Percentiles rank a stretch among this genome's conserved stretches.
Evolutionary conservation across 148 eudicot species (phyloP).

Genomic region (Rheum nobile): DNA sequence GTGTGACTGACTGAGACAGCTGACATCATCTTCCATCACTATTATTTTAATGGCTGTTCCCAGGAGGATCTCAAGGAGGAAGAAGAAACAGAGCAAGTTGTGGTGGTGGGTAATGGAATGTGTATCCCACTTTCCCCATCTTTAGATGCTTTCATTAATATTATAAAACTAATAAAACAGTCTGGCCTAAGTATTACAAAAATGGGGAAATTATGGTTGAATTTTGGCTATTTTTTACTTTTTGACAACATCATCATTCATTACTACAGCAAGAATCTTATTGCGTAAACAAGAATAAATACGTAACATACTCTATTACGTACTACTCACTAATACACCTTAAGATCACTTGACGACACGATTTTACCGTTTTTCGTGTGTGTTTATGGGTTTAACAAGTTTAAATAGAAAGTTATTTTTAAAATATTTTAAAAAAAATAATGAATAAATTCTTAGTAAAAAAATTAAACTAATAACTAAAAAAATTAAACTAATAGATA

Average conservation of each 20-base stretch:
- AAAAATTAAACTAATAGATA: too few species aligned
- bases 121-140: conserved; percentile 1
- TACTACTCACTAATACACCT: too few species aligned
- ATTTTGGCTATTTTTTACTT: neutral
- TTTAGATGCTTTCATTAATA: conserved; percentile 9
- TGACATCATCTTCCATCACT: conserved; percentile 1
- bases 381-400: too few species aligned
- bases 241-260: neutral
- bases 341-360: too few species aligned
- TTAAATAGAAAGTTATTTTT: too few species aligned
- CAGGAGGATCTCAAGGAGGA: neutral
- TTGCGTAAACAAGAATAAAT: neutral
- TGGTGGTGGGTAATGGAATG: conserved; percentile 10
- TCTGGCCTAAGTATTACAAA: neutral
- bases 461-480: too few species aligned
- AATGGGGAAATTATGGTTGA: neutral
- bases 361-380: too few species aligned
- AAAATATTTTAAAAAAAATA: too few species aligned
- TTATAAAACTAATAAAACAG: neutral
- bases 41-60: neutral
- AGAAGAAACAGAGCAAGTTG: neutral
- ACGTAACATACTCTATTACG: too few species aligned
- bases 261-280: neutral
- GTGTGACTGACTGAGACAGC: neutral
- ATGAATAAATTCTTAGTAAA: too few species aligned